These are phyloP conservation scores for Aspergillus sp. DNA, from an alignment of 2,329 filamentous ascomycete species.

Conservation along the genomic window DNA sequence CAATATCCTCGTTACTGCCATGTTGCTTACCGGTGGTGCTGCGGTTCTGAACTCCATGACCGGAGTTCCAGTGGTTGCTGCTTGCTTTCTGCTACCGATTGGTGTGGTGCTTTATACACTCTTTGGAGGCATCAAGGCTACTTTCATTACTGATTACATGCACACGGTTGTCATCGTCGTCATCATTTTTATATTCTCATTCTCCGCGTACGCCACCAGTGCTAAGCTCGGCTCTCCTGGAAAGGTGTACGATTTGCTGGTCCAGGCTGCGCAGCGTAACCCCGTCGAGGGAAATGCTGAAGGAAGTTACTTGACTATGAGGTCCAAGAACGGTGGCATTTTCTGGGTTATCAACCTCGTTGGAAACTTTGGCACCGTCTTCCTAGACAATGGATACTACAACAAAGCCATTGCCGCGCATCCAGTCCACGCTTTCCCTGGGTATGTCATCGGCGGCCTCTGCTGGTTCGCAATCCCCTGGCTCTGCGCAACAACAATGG, in stretches of 20 bases:
- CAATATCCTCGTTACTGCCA: slow-evolving; percentile 83
- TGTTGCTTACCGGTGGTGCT: slow-evolving; percentile 81
- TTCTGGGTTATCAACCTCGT: slow-evolving; percentile 92
- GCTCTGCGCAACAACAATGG: slow-evolving; percentile 86
- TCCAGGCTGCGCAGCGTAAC: slow-evolving; percentile 65
- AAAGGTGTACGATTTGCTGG: slow-evolving; percentile 75
- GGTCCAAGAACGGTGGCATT: slow-evolving; percentile 74
- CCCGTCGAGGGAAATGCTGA: slow-evolving; percentile 77
- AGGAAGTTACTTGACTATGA: slow-evolving; percentile 86
- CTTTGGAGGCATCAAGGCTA: slow-evolving; percentile 77
- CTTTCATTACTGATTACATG: slow-evolving; percentile 81
- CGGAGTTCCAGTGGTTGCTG: slow-evolving; percentile 74
- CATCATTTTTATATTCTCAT: slow-evolving; percentile 81
- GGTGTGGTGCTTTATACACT: slow-evolving; percentile 80
- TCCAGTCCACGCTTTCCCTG: slow-evolving; percentile 80
- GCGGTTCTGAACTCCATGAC: slow-evolving; percentile 72
- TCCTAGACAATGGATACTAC: slow-evolving; percentile 84
- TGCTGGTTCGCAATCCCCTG: slow-evolving; percentile 93
- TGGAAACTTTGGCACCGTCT: slow-evolving; percentile 64
- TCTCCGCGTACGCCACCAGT: slow-evolving; percentile 76
- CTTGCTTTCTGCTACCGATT: slow-evolving; percentile 78
- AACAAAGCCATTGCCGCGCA: slow-evolving; percentile 91
- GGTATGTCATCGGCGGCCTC: slow-evolving; percentile 82
- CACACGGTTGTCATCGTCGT: slow-evolving; percentile 74
- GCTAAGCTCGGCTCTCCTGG: slow-evolving; percentile 71